Evolutionary conservation across 768 basidiomycete genomes (phyloP), one percentile per base, ranked within the genome.

Genomic region (Hypholoma fasciculare): DNA sequence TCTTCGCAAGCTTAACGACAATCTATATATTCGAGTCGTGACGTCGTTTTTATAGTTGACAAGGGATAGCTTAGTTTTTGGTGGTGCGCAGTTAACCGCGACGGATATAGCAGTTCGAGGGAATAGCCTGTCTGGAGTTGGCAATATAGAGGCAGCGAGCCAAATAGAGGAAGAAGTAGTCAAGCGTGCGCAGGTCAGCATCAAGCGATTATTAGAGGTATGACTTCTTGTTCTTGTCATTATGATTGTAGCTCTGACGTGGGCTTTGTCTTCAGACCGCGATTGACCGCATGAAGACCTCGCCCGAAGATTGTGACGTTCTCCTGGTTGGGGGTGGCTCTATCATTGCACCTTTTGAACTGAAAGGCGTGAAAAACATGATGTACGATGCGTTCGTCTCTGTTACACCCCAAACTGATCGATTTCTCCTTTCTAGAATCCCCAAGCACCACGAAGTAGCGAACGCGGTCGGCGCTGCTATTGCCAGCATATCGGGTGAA

Each of bases 241-340:
- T 34, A 9, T 5, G 9, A 34, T 34, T 34, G 6, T 14, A n/a
- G 16, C 27, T 56, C 12, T 26, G 17, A 30, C 14, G 39, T 27
- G 47, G 63, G 57, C 42, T 70, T 75, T 61, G 54, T 78, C 13
- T 78, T 7, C n/a, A 88, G 71, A 72, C 72, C 13, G 77, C 77
- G 1, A 69, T 87, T 8, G 87, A 88, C 63, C 69, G 70, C 23
- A 87, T 89, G 85, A 89, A 89, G 74, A 88, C 86, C 4, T 80
- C 78, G 34, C 78, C 79, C 1, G 78, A 79, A 23, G 81, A 83
- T 63, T 75, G 81, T 44, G 80, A 84, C 23, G 76, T 87, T 11
- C 76, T 86, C 27, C 77, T 89, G 1, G 87, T 88, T 38, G 87
- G 87, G 20, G 87, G 87, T 14, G 87, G 87, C 4, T 81, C 83